Evolutionary conservation across 352 stramenopile genomes (phyloP), one percentile per base, ranked within the genome.

Genomic region (Globisporangium nunn): DNA sequence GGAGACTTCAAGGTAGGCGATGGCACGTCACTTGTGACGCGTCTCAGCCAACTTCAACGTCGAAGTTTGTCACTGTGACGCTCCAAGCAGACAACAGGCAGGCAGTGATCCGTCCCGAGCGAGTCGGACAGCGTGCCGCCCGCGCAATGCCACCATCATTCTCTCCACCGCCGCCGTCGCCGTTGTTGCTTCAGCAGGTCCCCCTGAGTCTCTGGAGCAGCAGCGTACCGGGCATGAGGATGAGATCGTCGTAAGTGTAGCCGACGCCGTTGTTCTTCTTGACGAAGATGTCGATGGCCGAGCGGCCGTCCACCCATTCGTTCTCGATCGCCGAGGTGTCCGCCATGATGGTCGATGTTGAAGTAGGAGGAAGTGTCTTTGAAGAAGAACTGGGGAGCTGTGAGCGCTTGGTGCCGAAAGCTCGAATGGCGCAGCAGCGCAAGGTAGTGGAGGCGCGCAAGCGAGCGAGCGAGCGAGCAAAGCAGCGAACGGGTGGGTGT

Each of bases 201-300:
- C 10, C 17, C 30, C 28, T 6, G 14, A 0, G 30, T 4, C 6
- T 12, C 48, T 50, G n/a, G 0, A 50, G 12, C 17, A 18, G 45
- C 4, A n/a, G 63, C 63, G 40, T 58, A 78, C 71, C 71, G 10
- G 78, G 78, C 75, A 90, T 79, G 52, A 90, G 63, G 63, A 89
- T 89, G 54, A 89, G 62, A 56, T 90, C 79, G 51, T 90, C 79
- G 64, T 85, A 88, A 15, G 79, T 90, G 69, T 80, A 78, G 48
- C 74, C 74, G 45, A 82, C 58, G 67, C 81, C 83, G 51, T 89
- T 78, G 71, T 93, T 92, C 72, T 93, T 93, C 63, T 74, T 74
- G 12, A 92, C 81, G 55, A 95, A 95, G 67, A 95, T 88, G 66
- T 92, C 81, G 33, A 75, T 73, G 48, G 79, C 85, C 58, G 81